Evolutionary conservation across 1,284 basidiomycete genomes (phyloP).

Genomic region (Schizophyllum amplum): DNA sequence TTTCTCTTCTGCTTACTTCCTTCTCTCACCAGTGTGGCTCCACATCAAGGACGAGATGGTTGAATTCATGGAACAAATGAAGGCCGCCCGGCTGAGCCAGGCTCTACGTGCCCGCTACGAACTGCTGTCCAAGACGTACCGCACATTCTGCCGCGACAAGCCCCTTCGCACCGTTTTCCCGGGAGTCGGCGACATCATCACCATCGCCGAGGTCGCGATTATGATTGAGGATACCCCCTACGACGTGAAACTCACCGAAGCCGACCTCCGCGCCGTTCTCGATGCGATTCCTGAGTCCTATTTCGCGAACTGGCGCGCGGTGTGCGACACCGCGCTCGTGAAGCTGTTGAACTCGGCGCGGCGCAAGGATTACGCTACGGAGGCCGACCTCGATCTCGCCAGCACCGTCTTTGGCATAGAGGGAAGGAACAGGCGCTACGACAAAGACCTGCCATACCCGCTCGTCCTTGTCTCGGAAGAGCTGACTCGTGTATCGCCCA

Average conservation of each 20-base stretch:
- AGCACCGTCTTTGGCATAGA: too few relatives aligned
- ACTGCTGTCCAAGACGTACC: not conserved
- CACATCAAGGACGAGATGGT: not conserved
- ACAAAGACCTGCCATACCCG: too few relatives aligned
- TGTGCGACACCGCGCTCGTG: too few relatives aligned
- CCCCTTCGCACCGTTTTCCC: not conserved
- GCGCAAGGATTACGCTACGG: too few relatives aligned
- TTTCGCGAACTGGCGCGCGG: too few relatives aligned
- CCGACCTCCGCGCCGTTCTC: not conserved
- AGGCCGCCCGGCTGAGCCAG: not conserved
- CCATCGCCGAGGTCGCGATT: not conserved
- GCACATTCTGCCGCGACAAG: not conserved
- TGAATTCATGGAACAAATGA: not conserved
- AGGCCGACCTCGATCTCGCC: too few relatives aligned
- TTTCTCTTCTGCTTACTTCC: too few relatives aligned
- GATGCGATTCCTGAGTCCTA: not conserved
- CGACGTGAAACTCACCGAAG: not conserved
- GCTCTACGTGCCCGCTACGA: not conserved
- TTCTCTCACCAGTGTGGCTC: not conserved
- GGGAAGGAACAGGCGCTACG: too few relatives aligned
- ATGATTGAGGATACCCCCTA: not conserved
- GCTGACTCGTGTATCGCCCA: too few relatives aligned
- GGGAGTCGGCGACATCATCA: not conserved
- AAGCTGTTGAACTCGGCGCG: too few relatives aligned
- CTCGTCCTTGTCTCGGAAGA: too few relatives aligned